phyloP scores from a whole-genome alignment of 176 grass and related monocot genomes.

The Carex scoparia region DNA sequence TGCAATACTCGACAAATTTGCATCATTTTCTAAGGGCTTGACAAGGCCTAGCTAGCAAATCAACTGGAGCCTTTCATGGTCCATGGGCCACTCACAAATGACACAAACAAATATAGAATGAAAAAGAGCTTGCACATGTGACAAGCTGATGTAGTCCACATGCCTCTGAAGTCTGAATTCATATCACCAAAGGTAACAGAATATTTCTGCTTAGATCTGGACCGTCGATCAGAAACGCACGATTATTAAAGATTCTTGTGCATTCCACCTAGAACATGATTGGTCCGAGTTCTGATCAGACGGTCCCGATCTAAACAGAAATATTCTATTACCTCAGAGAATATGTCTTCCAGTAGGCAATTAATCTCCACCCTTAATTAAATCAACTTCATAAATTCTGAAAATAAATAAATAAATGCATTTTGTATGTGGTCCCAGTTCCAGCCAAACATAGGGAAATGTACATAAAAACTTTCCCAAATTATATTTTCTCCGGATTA shows the following conservation, averaged over 20 bases:
- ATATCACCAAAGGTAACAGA: too few relatives aligned
- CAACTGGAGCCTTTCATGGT: neutral
- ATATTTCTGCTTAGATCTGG: too few relatives aligned
- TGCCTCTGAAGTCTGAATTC: neutral
- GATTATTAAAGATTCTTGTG: too few relatives aligned
- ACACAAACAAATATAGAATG: neutral
- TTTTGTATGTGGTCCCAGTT: neutral
- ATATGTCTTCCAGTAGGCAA: too few relatives aligned
- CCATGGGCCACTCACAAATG: neutral
- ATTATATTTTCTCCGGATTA: neutral
- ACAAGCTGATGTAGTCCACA: neutral
- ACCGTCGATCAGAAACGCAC: too few relatives aligned
- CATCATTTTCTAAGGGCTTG: neutral
- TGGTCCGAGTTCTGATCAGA: too few relatives aligned
- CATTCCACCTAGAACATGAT: too few relatives aligned
- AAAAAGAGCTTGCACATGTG: neutral
- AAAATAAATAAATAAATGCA: too few relatives aligned
- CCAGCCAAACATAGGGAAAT: neutral
- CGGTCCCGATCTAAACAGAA: too few relatives aligned
- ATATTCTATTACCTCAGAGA: too few relatives aligned
- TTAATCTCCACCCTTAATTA: too few relatives aligned
- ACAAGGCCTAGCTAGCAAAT: conserved; percentile 6
- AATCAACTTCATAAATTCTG: too few relatives aligned
- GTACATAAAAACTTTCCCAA: neutral
- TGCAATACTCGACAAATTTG: neutral